phyloP scores from a whole-genome alignment of 202 grass and related monocot species.

The Alloteropsis angusta region DNA sequence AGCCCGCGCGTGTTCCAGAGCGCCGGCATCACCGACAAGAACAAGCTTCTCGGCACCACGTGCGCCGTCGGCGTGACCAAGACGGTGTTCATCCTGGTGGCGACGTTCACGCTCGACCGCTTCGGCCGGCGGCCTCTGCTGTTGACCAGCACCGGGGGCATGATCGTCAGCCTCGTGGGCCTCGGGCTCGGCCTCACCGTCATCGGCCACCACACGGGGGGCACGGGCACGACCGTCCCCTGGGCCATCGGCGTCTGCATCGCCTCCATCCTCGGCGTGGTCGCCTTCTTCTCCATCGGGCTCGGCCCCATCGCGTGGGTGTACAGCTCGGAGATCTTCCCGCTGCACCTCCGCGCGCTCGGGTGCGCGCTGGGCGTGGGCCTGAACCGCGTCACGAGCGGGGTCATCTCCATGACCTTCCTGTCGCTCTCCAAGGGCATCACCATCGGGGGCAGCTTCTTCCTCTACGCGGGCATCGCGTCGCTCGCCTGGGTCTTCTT shows the following conservation, averaged over 20 bases:
- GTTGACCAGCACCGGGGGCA: conserved; percentile 29
- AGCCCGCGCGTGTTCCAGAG: conserved; percentile 13
- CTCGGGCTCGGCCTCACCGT: conserved; percentile 45
- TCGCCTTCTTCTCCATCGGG: conserved; percentile 58
- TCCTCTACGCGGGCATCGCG: conserved; percentile 37
- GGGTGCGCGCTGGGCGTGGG: conserved; percentile 39
- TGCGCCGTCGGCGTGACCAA: background rate
- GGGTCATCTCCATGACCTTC: conserved; percentile 60
- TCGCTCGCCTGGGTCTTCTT: conserved; percentile 39
- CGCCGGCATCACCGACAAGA: background rate
- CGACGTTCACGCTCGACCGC: conserved; percentile 44
- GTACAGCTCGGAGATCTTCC: conserved; percentile 30
- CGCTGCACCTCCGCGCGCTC: conserved; percentile 42
- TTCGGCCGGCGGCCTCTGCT: conserved; percentile 41
- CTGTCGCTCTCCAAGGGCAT: conserved; percentile 52
- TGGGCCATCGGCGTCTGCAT: conserved; percentile 42
- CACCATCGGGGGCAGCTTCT: conserved; percentile 35
- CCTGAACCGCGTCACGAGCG: conserved; percentile 49
- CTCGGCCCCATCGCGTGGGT: conserved; percentile 60
- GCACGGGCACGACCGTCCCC: background rate
- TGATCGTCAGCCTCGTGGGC: conserved; percentile 29
- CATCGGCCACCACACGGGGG: conserved; percentile 14
- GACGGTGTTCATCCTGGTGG: conserved; percentile 31
- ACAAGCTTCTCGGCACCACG: conserved; percentile 2
- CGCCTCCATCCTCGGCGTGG: conserved; percentile 33